Evolutionary conservation across 2,329 filamentous ascomycete genomes (phyloP), one percentile per base, ranked within the genome.

Genomic region (Colletotrichum tamarilloi): DNA sequence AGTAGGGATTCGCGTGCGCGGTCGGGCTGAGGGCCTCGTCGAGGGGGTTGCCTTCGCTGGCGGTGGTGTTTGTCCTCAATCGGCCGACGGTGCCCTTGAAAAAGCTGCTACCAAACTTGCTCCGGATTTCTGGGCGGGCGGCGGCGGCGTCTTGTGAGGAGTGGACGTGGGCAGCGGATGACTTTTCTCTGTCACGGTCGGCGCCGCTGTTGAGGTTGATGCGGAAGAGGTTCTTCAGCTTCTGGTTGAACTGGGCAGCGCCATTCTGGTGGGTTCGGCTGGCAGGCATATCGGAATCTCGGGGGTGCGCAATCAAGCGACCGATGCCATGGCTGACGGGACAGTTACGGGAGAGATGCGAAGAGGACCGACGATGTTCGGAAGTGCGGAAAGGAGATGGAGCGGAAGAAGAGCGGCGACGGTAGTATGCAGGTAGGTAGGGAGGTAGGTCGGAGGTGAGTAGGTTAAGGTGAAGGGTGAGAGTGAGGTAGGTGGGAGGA

Each of bases 1-100:
- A 99, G 85, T 99, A 99, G 22, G 97, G 97, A 82, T 99, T 99
- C 76, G 95, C 96, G 80, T 96, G 92, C 64, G 95, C 96, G 5
- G 95, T 98, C 30, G 97, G 97, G 80, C 95, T 98, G 79, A 97
- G 88, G 74, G 91, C 88, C 82, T 98, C 95, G 77, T 98, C 96
- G 76, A 98, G 89, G 72, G 93, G 91, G 81, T 98, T 95, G 77
- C 95, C 95, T 84, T 98, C 96, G 84, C 95, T 98, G 77, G 94
- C 94, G 69, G 97, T 94, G 30, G 96, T 98, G 73, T 94, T 92
- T 46, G 95, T 97, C 79, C 96, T 92, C 81, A 96, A 95, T 78
- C 96, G 93, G 80, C 93, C 93, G 80, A 97, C 94, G 78, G 93
- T 92, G 70, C 92, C 93, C 74, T 93, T 94, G 79, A 98, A 94